Percentiles rank a stretch among this genome's conserved stretches.
These are phyloP conservation scores for Stenocarpella maydis DNA, from an alignment of 2,329 filamentous ascomycete genomes.

Conservation along the genomic window DNA sequence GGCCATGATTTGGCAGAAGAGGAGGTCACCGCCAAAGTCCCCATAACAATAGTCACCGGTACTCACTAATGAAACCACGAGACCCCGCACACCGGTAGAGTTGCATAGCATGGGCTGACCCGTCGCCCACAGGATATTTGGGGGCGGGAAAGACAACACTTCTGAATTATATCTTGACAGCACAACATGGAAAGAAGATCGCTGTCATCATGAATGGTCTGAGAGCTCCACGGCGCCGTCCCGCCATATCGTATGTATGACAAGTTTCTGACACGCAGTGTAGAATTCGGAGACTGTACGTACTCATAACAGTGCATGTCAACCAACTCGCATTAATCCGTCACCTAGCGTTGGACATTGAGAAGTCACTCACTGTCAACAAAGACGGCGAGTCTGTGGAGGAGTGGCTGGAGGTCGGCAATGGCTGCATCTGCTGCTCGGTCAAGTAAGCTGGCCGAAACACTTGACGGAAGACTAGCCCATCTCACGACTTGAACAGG, in stretches of 20 bases:
- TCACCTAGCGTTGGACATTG: conserved; percentile 83
- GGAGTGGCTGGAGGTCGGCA: conserved; percentile 95
- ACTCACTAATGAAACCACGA: conserved; percentile 37
- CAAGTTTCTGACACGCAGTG: conserved; percentile 33
- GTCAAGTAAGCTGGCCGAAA: conserved; percentile 73
- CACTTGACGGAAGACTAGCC: background rate
- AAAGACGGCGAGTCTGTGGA: conserved; percentile 83
- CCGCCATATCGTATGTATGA: background rate
- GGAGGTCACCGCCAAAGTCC: conserved; percentile 71
- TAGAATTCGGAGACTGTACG: conserved; percentile 84
- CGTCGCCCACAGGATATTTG: conserved; percentile 74
- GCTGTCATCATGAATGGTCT: conserved; percentile 93
- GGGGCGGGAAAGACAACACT: conserved; percentile 96
- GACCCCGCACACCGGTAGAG: no score
- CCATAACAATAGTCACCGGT: conserved; percentile 87
- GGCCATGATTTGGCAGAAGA: conserved; percentile 51
- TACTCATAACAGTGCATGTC: conserved; percentile 37
- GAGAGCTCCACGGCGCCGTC: background rate
- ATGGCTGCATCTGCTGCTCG: conserved; percentile 97
- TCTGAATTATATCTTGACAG: conserved; percentile 94
- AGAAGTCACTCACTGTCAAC: conserved; percentile 93
- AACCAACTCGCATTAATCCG: conserved; percentile 21
- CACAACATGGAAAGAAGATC: conserved; percentile 96
- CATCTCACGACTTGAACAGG: conserved; percentile 51
- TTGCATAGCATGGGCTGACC: background rate